A percentile compares a stretch with the other conserved stretches of the same genome.
Conservation (phyloP, 225 moss, liverwort and hornwort species). For the Pseudoscleropodium purum region DNA sequence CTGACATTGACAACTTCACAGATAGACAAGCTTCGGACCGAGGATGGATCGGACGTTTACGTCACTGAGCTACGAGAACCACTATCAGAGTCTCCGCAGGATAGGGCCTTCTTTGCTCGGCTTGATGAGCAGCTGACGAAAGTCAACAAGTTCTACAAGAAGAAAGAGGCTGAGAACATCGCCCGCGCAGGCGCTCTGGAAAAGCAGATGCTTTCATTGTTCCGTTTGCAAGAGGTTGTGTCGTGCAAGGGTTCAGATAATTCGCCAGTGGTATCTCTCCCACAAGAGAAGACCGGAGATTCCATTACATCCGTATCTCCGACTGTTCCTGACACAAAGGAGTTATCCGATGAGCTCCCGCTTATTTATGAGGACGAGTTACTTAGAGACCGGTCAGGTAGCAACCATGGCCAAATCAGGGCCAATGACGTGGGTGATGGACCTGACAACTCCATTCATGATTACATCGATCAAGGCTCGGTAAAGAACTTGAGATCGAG, state of each 20-base stretch:
- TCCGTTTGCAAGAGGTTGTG: slow-evolving; percentile 32
- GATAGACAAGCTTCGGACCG: not conserved
- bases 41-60: slow-evolving; percentile 2
- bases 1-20: not conserved
- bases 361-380: not conserved
- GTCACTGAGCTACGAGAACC: slow-evolving; percentile 50
- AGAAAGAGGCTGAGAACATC: slow-evolving; percentile 49
- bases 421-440: not conserved
- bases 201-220: slow-evolving; percentile 55
- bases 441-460: not conserved
- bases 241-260: slow-evolving; percentile 6
- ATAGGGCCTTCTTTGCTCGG: slow-evolving; percentile 44
- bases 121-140: slow-evolving; percentile 71
- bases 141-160: slow-evolving; percentile 53
- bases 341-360: not conserved
- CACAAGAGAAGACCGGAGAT: not conserved
- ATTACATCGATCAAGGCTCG: not conserved
- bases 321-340: not conserved
- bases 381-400: not conserved
- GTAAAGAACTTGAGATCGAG: not conserved
- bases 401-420: not conserved
- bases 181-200: slow-evolving; percentile 47
- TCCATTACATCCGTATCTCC: not conserved
- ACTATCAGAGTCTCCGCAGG: slow-evolving; percentile 29
- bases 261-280: not conserved